These are phyloP conservation scores for Pythium volutum DNA, from an alignment of 352 stramenopile genomes.

Conservation along the genomic window DNA sequence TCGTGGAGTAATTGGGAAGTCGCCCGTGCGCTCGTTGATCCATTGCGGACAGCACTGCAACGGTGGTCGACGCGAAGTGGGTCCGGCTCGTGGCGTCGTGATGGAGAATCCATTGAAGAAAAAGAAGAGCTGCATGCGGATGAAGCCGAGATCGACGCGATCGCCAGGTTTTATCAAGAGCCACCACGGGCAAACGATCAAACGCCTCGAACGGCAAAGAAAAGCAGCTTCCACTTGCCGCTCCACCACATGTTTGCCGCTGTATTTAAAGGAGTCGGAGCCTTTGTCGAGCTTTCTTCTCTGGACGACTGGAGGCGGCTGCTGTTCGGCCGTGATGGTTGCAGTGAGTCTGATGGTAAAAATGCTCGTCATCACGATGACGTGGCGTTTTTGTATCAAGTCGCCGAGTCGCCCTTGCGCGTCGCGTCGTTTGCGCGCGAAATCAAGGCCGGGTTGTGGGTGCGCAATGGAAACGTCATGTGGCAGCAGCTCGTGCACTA, in stretches of 20 bases:
- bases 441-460: constrained; percentile 74
- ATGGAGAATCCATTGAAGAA: background rate
- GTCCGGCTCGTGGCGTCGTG: constrained; percentile 2
- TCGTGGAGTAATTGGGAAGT: constrained; percentile 26
- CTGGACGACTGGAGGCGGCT: constrained; percentile 47
- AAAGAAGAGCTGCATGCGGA: background rate
- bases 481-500: constrained; percentile 80
- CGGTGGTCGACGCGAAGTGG: constrained; percentile 15
- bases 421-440: constrained; percentile 64
- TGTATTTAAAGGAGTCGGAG: constrained; percentile 47
- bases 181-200: constrained; percentile 5
- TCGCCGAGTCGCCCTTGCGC: constrained; percentile 48
- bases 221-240: constrained; percentile 71
- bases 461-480: constrained; percentile 79
- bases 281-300: constrained; percentile 37
- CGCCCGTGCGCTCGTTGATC: constrained; percentile 41
- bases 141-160: background rate
- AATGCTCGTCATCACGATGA: constrained; percentile 24
- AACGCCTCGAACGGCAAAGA: constrained; percentile 6
- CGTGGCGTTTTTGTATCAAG: constrained; percentile 44
- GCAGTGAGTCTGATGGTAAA: background rate
- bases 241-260: constrained; percentile 77
- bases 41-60: constrained; percentile 1
- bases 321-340: constrained; percentile 21
- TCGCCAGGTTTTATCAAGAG: constrained; percentile 15